These are phyloP conservation scores for Penicillium argentinense DNA, from an alignment of 495 filamentous ascomycete species.

Conservation along the genomic window DNA sequence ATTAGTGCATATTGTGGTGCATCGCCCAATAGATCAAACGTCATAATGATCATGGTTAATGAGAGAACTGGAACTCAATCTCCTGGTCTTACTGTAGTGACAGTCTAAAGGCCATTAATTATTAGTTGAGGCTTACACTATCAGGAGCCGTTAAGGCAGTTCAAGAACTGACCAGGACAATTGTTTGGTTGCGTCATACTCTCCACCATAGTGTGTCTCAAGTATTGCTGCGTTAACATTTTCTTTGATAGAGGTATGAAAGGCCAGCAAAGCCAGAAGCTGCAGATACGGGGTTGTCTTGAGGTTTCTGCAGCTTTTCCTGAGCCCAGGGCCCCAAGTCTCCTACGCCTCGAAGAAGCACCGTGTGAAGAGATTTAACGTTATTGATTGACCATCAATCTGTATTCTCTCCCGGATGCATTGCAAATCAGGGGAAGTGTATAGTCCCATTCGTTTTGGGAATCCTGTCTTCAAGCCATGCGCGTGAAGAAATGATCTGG, in stretches of 20 bases:
- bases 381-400: slow-evolving; percentile 53
- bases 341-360: slow-evolving; percentile 73
- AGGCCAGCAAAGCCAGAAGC: slow-evolving; percentile 69
- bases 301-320: background rate
- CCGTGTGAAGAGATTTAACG: slow-evolving; percentile 50
- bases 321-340: slow-evolving; percentile 30
- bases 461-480: slow-evolving; percentile 33
- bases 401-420: slow-evolving; percentile 64
- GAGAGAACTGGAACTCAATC: too few relatives aligned
- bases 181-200: too few relatives aligned
- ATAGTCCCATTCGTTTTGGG: slow-evolving; percentile 55
- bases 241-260: slow-evolving; percentile 72
- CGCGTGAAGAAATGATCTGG: slow-evolving; percentile 34
- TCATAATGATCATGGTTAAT: too few relatives aligned
- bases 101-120: too few relatives aligned
- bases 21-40: too few relatives aligned
- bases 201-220: slow-evolving; percentile 82
- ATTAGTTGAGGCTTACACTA: too few relatives aligned
- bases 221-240: slow-evolving; percentile 70
- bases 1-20: too few relatives aligned
- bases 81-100: too few relatives aligned
- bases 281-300: slow-evolving; percentile 59
- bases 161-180: too few relatives aligned
- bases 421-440: slow-evolving; percentile 66
- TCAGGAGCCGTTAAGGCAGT: too few relatives aligned